Evolutionary conservation across 352 stramenopile genomes (phyloP).

Genomic region (Thraustochytrium sp.): DNA sequence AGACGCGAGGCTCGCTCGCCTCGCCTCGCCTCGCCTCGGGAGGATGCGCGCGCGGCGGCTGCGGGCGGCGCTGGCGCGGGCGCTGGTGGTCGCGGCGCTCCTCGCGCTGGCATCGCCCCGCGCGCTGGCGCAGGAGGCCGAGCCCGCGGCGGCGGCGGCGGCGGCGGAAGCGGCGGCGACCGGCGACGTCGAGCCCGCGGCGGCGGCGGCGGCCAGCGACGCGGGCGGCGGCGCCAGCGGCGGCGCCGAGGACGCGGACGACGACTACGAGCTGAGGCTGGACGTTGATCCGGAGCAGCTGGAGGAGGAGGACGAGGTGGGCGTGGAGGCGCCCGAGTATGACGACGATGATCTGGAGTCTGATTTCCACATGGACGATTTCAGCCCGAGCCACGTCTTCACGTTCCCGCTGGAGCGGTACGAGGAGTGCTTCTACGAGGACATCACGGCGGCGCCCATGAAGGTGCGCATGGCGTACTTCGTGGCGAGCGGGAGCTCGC

Average conservation of each 20-base stretch:
- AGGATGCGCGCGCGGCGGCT: no score
- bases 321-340: background rate
- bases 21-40: no score
- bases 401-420: background rate
- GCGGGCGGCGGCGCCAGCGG: background rate
- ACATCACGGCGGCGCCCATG: background rate
- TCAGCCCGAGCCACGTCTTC: constrained; percentile 5
- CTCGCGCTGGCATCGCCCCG: no score
- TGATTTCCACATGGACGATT: constrained; percentile 24
- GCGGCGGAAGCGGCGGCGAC: no score
- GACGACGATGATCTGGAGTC: background rate
- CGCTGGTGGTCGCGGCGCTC: no score
- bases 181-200: no score
- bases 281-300: background rate
- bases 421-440: constrained; percentile 41
- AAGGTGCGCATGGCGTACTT: constrained; percentile 7
- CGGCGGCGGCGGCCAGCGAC: no score
- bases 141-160: no score
- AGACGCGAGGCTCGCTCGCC: no score
- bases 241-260: background rate
- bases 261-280: background rate
- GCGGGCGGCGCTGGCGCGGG: no score
- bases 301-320: background rate
- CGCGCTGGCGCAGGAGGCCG: no score
- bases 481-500: background rate